Evolutionary conservation across 495 filamentous ascomycete species (phyloP).

Genomic region (Lentithecium fluviatile): DNA sequence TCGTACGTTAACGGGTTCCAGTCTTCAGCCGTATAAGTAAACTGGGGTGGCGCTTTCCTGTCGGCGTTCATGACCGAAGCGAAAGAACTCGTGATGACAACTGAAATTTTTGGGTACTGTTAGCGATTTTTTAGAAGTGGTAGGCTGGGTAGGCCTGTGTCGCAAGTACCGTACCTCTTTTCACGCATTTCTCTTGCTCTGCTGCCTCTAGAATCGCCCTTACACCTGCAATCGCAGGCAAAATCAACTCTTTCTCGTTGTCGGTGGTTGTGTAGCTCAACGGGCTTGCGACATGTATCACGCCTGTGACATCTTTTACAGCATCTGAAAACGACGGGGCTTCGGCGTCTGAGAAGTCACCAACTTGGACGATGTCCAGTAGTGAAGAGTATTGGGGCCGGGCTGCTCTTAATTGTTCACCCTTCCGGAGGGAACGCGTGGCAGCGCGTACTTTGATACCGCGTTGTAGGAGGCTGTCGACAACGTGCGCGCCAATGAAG

Average conservation of each 20-base stretch:
- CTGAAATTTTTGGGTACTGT: no score
- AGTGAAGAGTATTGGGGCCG: constrained; percentile 36
- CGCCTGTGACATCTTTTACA: constrained; percentile 27
- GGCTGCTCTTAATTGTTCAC: constrained; percentile 23
- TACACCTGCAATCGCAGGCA: constrained; percentile 16
- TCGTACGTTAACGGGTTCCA: constrained; percentile 29
- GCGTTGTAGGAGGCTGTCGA: constrained; percentile 2
- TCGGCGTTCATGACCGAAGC: constrained; percentile 14
- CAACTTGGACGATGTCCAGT: constrained; percentile 34
- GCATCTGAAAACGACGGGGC: constrained; percentile 21
- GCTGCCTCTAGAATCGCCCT: constrained; percentile 11
- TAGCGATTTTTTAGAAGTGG: no score
- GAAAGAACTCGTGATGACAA: constrained; percentile 19
- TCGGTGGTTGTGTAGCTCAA: constrained; percentile 14
- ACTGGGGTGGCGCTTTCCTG: background rate
- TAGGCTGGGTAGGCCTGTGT: no score
- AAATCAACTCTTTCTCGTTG: constrained; percentile 19
- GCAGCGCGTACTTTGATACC: constrained; percentile 25
- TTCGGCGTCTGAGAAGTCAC: constrained; percentile 23
- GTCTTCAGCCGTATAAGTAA: constrained; percentile 19
- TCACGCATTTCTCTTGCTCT: background rate
- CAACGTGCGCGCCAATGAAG: constrained; percentile 26
- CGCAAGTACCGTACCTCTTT: no score
- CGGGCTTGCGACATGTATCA: constrained; percentile 39
- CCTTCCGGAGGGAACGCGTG: constrained; percentile 23